Base-by-base conservation (phyloP, 306 rosid genomes). In the Citrullus colocynthis region DNA sequence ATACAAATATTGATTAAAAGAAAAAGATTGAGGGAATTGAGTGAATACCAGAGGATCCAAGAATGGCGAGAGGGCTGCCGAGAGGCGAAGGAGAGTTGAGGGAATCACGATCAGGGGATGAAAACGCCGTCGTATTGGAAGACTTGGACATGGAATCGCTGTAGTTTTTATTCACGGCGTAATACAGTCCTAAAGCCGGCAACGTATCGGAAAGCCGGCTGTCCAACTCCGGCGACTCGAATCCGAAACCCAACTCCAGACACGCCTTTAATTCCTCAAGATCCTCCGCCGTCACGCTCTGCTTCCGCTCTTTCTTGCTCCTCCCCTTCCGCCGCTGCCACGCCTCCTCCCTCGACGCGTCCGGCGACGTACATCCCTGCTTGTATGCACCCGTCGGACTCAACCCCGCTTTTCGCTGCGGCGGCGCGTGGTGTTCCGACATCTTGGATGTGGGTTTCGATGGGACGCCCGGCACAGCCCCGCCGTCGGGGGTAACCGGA, bases 301-400 rank as follows among this genome's bases (percentile, higher is more conserved):
- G 84, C 85, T 77, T 84, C 60, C 63, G 16, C 12, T 42, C 39
- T 17, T 10, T 24, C 48, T 20, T 65, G 37, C 72, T 57, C 9
- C 57, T 82, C 4, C 80, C 81, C 77, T 82, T 91, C 18, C 89
- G 83, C 62, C 92, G 80, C 20, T 79, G 85, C 98, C 98, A 93
- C 12, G 92, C 93, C 84, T 91, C 96, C 20, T 93, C 96, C 4
- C 97, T 86, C 56, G 79, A 78, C 60, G 56, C 85, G 56, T 91
- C 98, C 2, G 92, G 92, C 8, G 97, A 87, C 97, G 91, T 89
- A 0, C 97, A 88, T 44, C 75, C 81, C 70, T 89, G 98, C 86
- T 88, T 93, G 80, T 54, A 57, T 6, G 91, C 80, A 52, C 79
- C 82, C 71, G 82, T 60, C 8, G 82, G 82, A 2, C 21, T 13